Base-by-base conservation (phyloP, 345 rosid species). In the Heritiera littoralis region DNA sequence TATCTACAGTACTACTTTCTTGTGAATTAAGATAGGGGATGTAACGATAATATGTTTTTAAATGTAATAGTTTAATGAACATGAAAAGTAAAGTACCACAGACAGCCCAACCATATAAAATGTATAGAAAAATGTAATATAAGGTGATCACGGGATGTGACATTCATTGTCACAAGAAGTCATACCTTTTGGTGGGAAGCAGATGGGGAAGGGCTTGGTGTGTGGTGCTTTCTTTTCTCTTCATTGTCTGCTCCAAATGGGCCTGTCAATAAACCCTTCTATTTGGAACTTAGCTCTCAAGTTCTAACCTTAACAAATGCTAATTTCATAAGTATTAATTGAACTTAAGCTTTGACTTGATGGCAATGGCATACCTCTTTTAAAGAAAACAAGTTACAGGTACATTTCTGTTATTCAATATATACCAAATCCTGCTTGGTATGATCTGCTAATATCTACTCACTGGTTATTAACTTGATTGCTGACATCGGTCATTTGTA, bases 201-300 rank as follows among this genome's bases (percentile, higher is more conserved):
- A 75, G 78, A 66, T 79, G 74, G 78, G 81, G 64, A 70, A 9
- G 80, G 72, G 58, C 55, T 59, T 74, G 30, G 78, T 64, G 75
- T 78, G 78, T 72, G 71, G 55, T 38, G 52, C 55, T 58, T 76
- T 10, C 70, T 79, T 72, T 86, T 77, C 72, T 66, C 80, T 77
- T 80, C 75, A 35, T 66, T 81, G 75, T 81, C 72, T 81, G 73
- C 81, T 84, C 81, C 78, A 51, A 78, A 35, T 60, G 58, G 59
- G 64, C 77, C 63, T 84, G 55, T 66, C 76, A 67, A 32, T 64
- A 45, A 45, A 45, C 82, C 84, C 56, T 70, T 79, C 68, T 63
- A 14, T 72, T 51, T 54, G 17, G 17, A 20, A 41, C 17, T 11
- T 30, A 17, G 20, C 76, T 77, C 79, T 64, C 80, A 15, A 38